phyloP scores from a whole-genome alignment of 805 yeast species.

The Jamesozyma jinghongensis region DNA sequence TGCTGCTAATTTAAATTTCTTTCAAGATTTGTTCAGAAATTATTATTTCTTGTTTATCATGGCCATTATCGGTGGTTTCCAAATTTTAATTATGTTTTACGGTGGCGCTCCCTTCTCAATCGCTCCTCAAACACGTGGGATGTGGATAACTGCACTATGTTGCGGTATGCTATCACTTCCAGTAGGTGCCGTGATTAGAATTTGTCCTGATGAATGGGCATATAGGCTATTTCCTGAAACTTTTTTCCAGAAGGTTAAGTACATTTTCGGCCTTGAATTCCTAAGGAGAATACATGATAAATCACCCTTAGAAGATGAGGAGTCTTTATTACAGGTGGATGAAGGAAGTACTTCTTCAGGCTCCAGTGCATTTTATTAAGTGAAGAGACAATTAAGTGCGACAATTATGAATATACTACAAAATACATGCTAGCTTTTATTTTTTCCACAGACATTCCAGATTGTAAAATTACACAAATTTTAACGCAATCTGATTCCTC shows the following conservation, averaged over 20 bases:
- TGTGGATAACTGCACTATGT: constrained; percentile 84
- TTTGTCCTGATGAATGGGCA: constrained; percentile 75
- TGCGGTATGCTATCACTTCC: constrained; percentile 81
- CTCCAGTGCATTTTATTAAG: constrained; percentile 27
- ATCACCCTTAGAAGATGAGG: constrained; percentile 20
- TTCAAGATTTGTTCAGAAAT: constrained; percentile 73
- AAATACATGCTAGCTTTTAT: too few relatives aligned
- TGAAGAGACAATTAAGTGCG: too few relatives aligned
- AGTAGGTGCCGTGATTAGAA: constrained; percentile 63
- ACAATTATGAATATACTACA: too few relatives aligned
- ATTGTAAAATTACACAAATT: too few relatives aligned
- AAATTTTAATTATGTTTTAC: constrained; percentile 84
- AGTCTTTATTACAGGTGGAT: constrained; percentile 13
- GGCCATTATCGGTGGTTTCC: constrained; percentile 69
- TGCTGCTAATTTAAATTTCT: constrained; percentile 64
- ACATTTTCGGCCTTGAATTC: constrained; percentile 22
- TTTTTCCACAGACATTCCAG: too few relatives aligned
- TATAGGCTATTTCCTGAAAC: constrained; percentile 55
- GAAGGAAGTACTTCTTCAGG: constrained; percentile 9
- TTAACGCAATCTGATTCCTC: too few relatives aligned
- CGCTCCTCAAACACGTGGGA: constrained; percentile 64
- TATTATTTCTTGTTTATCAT: constrained; percentile 72
- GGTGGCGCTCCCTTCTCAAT: constrained; percentile 95
- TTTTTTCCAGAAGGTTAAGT: constrained; percentile 8
- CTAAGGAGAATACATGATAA: constrained; percentile 10